Evolutionary conservation across 2,329 filamentous ascomycete genomes (phyloP).

Genomic region (Rasamsonia emersonii): DNA sequence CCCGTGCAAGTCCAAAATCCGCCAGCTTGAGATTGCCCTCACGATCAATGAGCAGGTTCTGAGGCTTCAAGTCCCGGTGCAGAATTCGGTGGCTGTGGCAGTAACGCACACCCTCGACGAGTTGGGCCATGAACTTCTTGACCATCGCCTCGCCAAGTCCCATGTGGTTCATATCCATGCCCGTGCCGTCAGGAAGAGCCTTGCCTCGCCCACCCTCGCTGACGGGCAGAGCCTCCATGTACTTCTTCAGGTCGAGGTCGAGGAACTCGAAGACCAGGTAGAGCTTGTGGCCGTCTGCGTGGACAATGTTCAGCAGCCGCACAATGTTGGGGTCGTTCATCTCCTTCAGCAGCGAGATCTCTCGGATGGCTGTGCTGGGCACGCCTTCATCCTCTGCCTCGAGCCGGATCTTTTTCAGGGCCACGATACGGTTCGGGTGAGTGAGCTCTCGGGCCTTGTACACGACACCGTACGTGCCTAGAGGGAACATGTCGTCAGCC

Average conservation of each 20-base stretch:
- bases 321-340: constrained; percentile 91
- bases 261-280: constrained; percentile 91
- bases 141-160: constrained; percentile 73
- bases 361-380: constrained; percentile 84
- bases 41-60: constrained; percentile 78
- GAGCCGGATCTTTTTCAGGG: constrained; percentile 89
- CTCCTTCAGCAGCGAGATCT: constrained; percentile 89
- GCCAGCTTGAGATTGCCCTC: constrained; percentile 85
- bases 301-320: constrained; percentile 80
- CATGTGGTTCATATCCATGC: constrained; percentile 54
- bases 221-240: constrained; percentile 84
- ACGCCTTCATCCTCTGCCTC: constrained; percentile 93
- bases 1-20: constrained; percentile 81
- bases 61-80: constrained; percentile 82
- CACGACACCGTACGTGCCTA: constrained; percentile 89
- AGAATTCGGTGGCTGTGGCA: constrained; percentile 83
- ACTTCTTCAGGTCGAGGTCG: constrained; percentile 87
- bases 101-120: constrained; percentile 76
- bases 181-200: constrained; percentile 69
- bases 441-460: constrained; percentile 87
- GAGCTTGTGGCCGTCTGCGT: constrained; percentile 88
- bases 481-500: constrained; percentile 5
- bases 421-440: constrained; percentile 75
- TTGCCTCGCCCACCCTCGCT: constrained; percentile 79
- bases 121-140: constrained; percentile 86